Base-by-base conservation (phyloP, 192 early-diverging fungal genomes). In the Blastocladiella britannica region DNA sequence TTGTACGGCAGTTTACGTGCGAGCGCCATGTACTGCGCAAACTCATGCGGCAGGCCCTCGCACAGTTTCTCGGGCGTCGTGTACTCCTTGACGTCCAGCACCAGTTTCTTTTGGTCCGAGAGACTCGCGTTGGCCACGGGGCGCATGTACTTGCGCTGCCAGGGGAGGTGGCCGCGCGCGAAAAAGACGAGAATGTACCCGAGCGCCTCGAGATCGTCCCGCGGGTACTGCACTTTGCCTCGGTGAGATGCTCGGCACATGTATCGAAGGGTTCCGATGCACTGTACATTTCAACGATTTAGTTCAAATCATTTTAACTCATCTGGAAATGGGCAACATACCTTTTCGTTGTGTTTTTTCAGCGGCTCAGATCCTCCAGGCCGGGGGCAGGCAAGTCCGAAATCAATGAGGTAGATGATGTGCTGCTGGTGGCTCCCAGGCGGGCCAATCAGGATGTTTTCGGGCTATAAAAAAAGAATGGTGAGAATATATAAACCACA, bases 121-220 rank as follows among this genome's bases (percentile, higher is more conserved):
- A 20, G 37, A 20, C 15, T 20, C 37, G 37, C 15, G 37, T 47
- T 47, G 2, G 37, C 15, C 15, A 20, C n/a, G 37, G 12, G 15
- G 37, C 15, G 37, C 15, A 20, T 47, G 37, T 47, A 47, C n/a
- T 47, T 56, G 25, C 26, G 23, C 23, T 56, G 55, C 55, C 55
- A 56, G 8, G 55, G 55, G 12, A 56, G 7, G 8, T 56, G 30
- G 24, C 55, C 55, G 25, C 24, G 25, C 12, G 30, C 47, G 28
- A 56, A 56, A 18, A 27, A 56, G 30, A 56, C 30, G 24, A 56
- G 47, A 8, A 56, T 18, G 25, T 56, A 56, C 0, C 55, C 55
- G 8, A 56, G 28, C 30, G 55, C 25, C 47, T 56, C 55, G 24
- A 56, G 47, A 30, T 56, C 55, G 47, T 56, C 55, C 25, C 26